A percentile compares a stretch with the other conserved stretches of the same genome.
These are phyloP conservation scores for Tetrapyrgos nigripes DNA, from an alignment of 1,284 basidiomycete genomes.

Conservation along the genomic window DNA sequence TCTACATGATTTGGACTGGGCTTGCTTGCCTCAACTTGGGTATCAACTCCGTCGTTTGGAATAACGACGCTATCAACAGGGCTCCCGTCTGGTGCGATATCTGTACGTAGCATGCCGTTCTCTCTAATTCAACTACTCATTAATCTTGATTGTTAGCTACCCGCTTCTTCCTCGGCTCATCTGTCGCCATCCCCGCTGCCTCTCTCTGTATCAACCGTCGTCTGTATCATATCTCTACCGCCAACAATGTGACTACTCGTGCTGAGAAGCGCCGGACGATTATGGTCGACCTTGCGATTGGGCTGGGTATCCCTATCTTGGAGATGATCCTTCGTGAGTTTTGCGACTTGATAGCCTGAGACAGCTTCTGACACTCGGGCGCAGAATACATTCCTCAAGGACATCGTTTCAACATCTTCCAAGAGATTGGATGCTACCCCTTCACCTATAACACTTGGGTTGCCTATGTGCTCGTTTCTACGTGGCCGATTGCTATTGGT, in stretches of 20 bases:
- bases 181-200: constrained; percentile 46
- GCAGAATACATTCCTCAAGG: constrained; percentile 37
- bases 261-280: constrained; percentile 32
- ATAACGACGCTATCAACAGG: constrained; percentile 57
- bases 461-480: constrained; percentile 39
- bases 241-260: constrained; percentile 25
- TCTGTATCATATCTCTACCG: constrained; percentile 48
- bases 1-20: constrained; percentile 69
- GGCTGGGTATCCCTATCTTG: constrained; percentile 38
- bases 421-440: constrained; percentile 33
- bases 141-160: constrained; percentile 31
- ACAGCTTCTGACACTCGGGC: constrained; percentile 9
- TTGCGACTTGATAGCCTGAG: neutral
- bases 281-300: constrained; percentile 39
- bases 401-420: constrained; percentile 39
- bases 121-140: neutral
- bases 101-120: constrained; percentile 46
- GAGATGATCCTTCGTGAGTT: constrained; percentile 36
- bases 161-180: constrained; percentile 37
- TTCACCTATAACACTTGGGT: constrained; percentile 39
- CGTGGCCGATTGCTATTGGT: constrained; percentile 47
- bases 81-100: constrained; percentile 82
- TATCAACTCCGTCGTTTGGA: constrained; percentile 74
- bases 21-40: constrained; percentile 42
- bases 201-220: constrained; percentile 53